Conservation (phyloP, 78 protist genomes). For the slime mould (Dictyostelium discoideum) region dicty_2.7 NC_007090.3:5088501-5089000, state of each 20-base stretch:
- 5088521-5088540: background rate
- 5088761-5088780: background rate
- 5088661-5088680: background rate
- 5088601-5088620: background rate
- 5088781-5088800: background rate
- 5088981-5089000: conserved; percentile 13
- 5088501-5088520: background rate
- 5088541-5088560: background rate
- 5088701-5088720: background rate
- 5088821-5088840: conserved; percentile 18
- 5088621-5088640: background rate
- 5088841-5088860: conserved; percentile 35
- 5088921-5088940: background rate
- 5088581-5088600: background rate
- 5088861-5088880: conserved; percentile 18
- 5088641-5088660: conserved; percentile 24
- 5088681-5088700: background rate
- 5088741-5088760: background rate
- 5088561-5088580: conserved; percentile 37
- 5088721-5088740: conserved; percentile 40
- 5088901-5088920: background rate
- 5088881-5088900: background rate
- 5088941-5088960: conserved; percentile 31
- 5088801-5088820: background rate
- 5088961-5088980: background rate